Percentiles rank a stretch among this genome's conserved stretches.
phyloP scores from a whole-genome alignment of 768 basidiomycete genomes.

The Suillus fuscotomentosus region DNA sequence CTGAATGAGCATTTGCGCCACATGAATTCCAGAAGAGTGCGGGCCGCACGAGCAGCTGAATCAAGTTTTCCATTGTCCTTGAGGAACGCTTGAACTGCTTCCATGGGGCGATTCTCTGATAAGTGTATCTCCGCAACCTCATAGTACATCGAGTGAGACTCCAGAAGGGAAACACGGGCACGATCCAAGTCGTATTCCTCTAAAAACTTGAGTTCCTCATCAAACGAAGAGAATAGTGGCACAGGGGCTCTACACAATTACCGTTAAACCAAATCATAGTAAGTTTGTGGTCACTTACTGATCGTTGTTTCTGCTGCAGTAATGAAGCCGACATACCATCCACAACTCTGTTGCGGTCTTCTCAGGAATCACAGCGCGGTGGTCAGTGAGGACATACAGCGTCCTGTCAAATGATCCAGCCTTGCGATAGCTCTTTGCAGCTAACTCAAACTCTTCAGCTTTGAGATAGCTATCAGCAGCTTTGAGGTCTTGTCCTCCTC shows the following conservation, averaged over 20 bases:
- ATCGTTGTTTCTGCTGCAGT: conserved; percentile 33
- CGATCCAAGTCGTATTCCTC: conserved; percentile 52
- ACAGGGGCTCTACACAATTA: conserved; percentile 40
- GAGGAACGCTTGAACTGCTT: conserved; percentile 50
- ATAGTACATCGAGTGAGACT: conserved; percentile 35
- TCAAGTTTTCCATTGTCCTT: conserved; percentile 25
- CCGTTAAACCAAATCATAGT: not conserved
- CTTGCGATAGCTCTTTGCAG: conserved; percentile 48
- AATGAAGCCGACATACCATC: conserved; percentile 45
- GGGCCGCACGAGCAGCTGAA: conserved; percentile 33
- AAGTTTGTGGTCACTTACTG: conserved; percentile 20
- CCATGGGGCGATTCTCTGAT: conserved; percentile 41
- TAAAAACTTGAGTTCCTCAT: conserved; percentile 57
- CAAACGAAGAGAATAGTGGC: conserved; percentile 46
- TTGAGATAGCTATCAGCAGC: conserved; percentile 46
- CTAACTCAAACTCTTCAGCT: conserved; percentile 41
- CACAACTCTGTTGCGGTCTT: conserved; percentile 36
- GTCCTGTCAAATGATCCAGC: conserved; percentile 53
- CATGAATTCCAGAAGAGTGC: conserved; percentile 40
- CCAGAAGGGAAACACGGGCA: conserved; percentile 45
- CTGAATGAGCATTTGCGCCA: conserved; percentile 49
- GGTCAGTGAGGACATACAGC: conserved; percentile 38
- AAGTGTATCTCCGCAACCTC: conserved; percentile 58
- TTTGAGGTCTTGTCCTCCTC: conserved; percentile 34
- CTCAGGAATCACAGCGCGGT: conserved; percentile 31